Evolutionary conservation across 78 protist species (phyloP).

Genomic region (Dictyostelium intermedium): DNA sequence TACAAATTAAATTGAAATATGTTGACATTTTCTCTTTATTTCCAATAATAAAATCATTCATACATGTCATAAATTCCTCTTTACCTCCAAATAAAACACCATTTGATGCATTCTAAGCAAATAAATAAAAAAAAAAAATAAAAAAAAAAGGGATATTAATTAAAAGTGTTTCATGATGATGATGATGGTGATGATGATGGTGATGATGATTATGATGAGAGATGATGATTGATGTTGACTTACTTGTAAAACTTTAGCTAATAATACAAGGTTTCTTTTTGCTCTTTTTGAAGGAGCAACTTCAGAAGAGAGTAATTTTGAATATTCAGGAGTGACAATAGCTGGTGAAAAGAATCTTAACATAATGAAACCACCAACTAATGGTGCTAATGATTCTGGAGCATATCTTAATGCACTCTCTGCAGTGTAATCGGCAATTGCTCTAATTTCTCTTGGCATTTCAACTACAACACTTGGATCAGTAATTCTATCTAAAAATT

Average conservation of each 20-base stretch:
- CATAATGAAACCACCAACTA: conserved; percentile 85
- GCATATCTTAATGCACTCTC: conserved; percentile 67
- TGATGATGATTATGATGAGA: not conserved
- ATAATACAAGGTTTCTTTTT: conserved; percentile 75
- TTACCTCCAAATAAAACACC: conserved; percentile 81
- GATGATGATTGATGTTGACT: no score
- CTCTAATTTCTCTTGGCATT: conserved; percentile 84
- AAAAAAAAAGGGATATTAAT: no score
- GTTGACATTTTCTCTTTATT: conserved; percentile 71
- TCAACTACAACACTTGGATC: conserved; percentile 60
- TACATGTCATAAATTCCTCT: conserved; percentile 83
- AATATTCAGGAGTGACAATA: conserved; percentile 79
- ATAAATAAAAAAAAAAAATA: not conserved
- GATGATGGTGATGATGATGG: not conserved
- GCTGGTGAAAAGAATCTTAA: conserved; percentile 84
- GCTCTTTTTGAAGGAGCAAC: conserved; percentile 35
- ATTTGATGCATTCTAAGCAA: conserved; percentile 82
- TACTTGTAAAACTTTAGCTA: conserved; percentile 82
- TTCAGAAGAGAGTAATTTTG: conserved; percentile 62
- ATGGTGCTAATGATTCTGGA: conserved; percentile 75
- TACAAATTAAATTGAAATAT: conserved; percentile 64
- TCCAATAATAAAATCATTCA: conserved; percentile 77
- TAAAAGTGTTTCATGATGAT: no score
- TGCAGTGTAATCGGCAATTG: conserved; percentile 76
- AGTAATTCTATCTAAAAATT: conserved; percentile 79